Evolutionary conservation across 2,329 filamentous ascomycete genomes (phyloP), one percentile per base, ranked within the genome.

Genomic region (Pestalotiopsis sp.): DNA sequence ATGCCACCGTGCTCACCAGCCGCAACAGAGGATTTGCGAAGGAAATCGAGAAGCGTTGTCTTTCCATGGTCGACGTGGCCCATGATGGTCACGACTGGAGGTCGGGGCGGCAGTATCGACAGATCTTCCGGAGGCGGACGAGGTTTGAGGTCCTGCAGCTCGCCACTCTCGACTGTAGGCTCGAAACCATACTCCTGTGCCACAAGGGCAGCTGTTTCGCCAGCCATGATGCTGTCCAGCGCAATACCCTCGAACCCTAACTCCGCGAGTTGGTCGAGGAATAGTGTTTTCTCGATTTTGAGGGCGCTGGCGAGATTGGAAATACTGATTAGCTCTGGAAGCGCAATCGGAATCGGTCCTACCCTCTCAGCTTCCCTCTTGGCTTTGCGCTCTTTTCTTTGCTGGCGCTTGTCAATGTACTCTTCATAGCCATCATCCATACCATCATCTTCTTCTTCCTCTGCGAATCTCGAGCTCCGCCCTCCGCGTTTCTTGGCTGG

Each of bases 21-120:
- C 57, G 92, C 97, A 58, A 99, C 90, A 6, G 94, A 98, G 1
- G 95, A 96, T 75, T 97, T 97, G 49, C 96, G 92, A 59, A 99
- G 85, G 82, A 91, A 98, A 78, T 99, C 96, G 11, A 99, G 85
- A 57, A 99, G 90, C 0, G 97, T 99, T 0, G 96, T 99, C 83
- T 99, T 99, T 66, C 96, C 96, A 79, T 99, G 96, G 78, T 99
- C 97, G 74, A 99, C 96, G 73, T 99, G 96, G 2, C 96, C 96
- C 97, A 99, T 99, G 76, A 99, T 99, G 0, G 97, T 98, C 52
- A 99, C 95, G 45, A 99, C 94, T 0, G 96, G 97, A 7, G 96
- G 95, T 17, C 97, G 89, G 41, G 84, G 80, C 2, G 94, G 94
- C 7, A 98, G 81, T 14, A 80, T 74, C 0, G 92, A 89, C 63